These are phyloP conservation scores for Priceomyces carsonii DNA, from an alignment of 805 yeast species.

Conservation along the genomic window DNA sequence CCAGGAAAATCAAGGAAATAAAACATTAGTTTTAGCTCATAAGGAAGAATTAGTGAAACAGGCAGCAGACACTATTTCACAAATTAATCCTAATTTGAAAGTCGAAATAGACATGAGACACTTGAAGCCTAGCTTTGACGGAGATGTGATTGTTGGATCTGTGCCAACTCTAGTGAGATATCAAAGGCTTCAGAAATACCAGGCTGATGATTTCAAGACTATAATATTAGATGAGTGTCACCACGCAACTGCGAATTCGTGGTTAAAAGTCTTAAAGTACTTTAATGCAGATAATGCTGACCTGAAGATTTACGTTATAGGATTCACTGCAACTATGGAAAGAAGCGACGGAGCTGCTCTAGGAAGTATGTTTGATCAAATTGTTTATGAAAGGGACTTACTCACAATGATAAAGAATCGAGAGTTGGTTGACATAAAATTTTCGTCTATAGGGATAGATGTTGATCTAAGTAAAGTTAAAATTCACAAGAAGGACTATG, in stretches of 20 bases:
- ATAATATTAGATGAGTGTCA: slow-evolving; percentile 91
- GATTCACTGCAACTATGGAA: slow-evolving; percentile 86
- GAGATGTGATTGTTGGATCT: slow-evolving; percentile 76
- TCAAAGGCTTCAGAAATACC: slow-evolving; percentile 50
- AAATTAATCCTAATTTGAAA: slow-evolving; percentile 48
- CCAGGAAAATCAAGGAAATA: slow-evolving; percentile 27
- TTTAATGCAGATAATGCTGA: slow-evolving; percentile 50
- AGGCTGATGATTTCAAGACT: slow-evolving; percentile 63
- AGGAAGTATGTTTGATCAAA: slow-evolving; percentile 62
- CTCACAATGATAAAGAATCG: slow-evolving; percentile 65
- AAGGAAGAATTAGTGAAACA: slow-evolving; percentile 77
- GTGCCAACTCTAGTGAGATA: slow-evolving; percentile 60
- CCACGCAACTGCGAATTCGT: slow-evolving; percentile 78
- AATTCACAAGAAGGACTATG: slow-evolving; percentile 53
- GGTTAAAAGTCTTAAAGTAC: slow-evolving; percentile 55
- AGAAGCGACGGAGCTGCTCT: slow-evolving; percentile 71
- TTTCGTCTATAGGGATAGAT: slow-evolving; percentile 56
- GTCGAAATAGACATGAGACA: slow-evolving; percentile 75
- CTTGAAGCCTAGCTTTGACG: slow-evolving; percentile 37
- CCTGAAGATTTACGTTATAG: slow-evolving; percentile 59
- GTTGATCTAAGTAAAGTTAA: slow-evolving; percentile 41
- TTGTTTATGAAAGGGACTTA: slow-evolving; percentile 69
- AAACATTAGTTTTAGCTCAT: slow-evolving; percentile 71
- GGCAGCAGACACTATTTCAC: slow-evolving; percentile 52
- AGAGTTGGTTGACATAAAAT: slow-evolving; percentile 68